Evolutionary conservation across 805 yeast genomes (phyloP), one percentile per base, ranked within the genome.

Genomic region (Sugiyamaella valdiviana): DNA sequence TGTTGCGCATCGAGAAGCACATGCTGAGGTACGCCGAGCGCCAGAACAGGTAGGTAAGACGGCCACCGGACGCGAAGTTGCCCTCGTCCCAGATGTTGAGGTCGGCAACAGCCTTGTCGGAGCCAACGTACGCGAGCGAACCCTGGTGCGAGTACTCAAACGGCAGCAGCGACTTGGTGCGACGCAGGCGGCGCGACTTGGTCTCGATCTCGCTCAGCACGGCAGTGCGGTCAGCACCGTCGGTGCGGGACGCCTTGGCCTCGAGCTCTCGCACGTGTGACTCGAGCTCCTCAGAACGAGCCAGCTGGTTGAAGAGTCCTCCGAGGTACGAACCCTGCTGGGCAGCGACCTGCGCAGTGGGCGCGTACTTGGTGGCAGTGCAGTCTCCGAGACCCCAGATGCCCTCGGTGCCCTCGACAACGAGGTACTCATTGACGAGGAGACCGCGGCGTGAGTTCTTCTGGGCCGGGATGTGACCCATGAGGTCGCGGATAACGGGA

Each of bases 291-390:
- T 61, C 58, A 26, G 68, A 62, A 45, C 59, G 54, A 43, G 72
- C 73, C 35, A 68, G 54, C 58, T 75, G 82, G 64, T 78, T 76
- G 67, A 90, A 83, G 56, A 81, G 79, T 29, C 73, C 71, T 49
- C 90, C 93, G 57, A 90, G 77, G 70, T 78, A 90, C 49, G 75
- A 73, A 66, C 96, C 97, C 70, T 90, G 87, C 74, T 90, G 97
- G 71, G 88, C 81, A 38, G 98, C 98, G 48, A 89, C 97, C 75
- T 90, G 97, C 21, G 97, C 98, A 53, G 98, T 90, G 58, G 97
- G 97, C 39, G 96, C 93, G 59, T 80, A 81, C 65, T 86, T 86
- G 55, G 93, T 85, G 52, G 78, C 74, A 36, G 97, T 86, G 72
- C 97, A 90, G 72, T 90, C 98, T 66, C 98, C 98, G 50, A 90